Base-by-base conservation (phyloP, 2,329 filamentous ascomycete genomes). In the Cryphonectria japonica region DNA sequence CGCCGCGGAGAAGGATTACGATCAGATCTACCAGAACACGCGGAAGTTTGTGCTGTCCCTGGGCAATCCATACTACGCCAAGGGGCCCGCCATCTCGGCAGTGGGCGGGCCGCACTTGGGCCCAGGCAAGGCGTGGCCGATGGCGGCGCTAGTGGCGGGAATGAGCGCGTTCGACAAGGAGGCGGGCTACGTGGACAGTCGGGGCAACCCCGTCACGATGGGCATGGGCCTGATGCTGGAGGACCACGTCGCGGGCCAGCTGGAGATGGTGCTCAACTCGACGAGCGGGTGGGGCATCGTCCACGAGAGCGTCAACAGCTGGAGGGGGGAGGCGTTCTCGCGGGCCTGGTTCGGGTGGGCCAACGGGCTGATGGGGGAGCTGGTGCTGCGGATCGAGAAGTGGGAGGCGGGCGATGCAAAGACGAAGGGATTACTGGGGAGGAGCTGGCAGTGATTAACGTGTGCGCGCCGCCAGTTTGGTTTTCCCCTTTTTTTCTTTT, bases 31-130 rank as follows among this genome's bases (percentile, higher is more conserved):
- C 79, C 87, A 91, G 77, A 94, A 93, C 78, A 97, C 94, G 0
- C 87, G 94, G 69, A 86, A 87, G 69, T 95, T 95, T 86, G 89
- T 96, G 71, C 86, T 97, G 32, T 88, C 88, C 70, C 87, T 88
- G 69, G 88, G 89, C 0, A 97, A 97, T 76, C 93, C 94, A 0
- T 97, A 96, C 80, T 97, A 87, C 75, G 84, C 93, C 67, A 83
- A 84, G 22, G 93, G 93, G 0, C 82, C 84, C 0, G 86, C 85
- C 0, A 92, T 96, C 76, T 88, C 87, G 5, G 92, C 91, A 1
- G 91, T 96, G 69, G 93, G 94, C 9, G 93, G 85, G 1, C 85
- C 85, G 4, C 86, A 87, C 75, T 89, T 94, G 70, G 92, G 93
- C 0, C 84, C 86, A 0, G 86, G 85, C 0, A 81, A 81, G 50